A percentile compares a stretch with the other conserved stretches of the same genome.
phyloP scores from a whole-genome alignment of 1,284 basidiomycete species.

The Inonotus obliquus region DNA sequence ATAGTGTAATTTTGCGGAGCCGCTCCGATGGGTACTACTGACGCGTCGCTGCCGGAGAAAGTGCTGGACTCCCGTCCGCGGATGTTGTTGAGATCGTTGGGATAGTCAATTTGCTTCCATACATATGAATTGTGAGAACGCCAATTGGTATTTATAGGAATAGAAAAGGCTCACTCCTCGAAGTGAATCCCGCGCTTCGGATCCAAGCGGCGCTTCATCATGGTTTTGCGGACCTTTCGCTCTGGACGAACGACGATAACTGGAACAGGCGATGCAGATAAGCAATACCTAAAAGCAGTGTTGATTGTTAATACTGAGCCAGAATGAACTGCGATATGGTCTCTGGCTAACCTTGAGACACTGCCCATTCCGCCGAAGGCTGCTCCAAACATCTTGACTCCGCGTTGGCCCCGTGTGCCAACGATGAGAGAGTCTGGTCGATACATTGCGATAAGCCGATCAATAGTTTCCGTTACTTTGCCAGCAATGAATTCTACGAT shows the following conservation, averaged over 20 bases:
- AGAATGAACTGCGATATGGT: slow-evolving; percentile 7
- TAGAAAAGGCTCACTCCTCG: slow-evolving; percentile 40
- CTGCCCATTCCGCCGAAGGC: slow-evolving; percentile 62
- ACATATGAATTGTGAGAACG: neutral
- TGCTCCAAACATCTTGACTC: slow-evolving; percentile 51
- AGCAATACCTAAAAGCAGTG: slow-evolving; percentile 58
- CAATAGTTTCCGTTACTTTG: slow-evolving; percentile 82
- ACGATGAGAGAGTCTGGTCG: slow-evolving; percentile 94
- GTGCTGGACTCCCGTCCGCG: neutral
- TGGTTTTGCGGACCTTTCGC: slow-evolving; percentile 77
- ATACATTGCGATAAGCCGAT: slow-evolving; percentile 91
- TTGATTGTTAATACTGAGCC: slow-evolving; percentile 1
- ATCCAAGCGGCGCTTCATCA: slow-evolving; percentile 78
- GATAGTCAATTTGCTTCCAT: neutral
- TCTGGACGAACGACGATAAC: slow-evolving; percentile 90
- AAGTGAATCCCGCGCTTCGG: slow-evolving; percentile 84
- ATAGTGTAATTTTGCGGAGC: neutral
- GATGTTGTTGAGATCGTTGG: neutral
- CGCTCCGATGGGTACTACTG: neutral
- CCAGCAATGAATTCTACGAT: slow-evolving; percentile 95
- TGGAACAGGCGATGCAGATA: slow-evolving; percentile 87
- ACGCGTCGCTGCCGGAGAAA: neutral
- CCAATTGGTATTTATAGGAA: too few relatives aligned
- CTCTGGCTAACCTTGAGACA: slow-evolving; percentile 49
- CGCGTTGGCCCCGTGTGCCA: slow-evolving; percentile 77